phyloP scores from a whole-genome alignment of 2,329 filamentous ascomycete genomes.

The Cordyceps cicadae region DNA sequence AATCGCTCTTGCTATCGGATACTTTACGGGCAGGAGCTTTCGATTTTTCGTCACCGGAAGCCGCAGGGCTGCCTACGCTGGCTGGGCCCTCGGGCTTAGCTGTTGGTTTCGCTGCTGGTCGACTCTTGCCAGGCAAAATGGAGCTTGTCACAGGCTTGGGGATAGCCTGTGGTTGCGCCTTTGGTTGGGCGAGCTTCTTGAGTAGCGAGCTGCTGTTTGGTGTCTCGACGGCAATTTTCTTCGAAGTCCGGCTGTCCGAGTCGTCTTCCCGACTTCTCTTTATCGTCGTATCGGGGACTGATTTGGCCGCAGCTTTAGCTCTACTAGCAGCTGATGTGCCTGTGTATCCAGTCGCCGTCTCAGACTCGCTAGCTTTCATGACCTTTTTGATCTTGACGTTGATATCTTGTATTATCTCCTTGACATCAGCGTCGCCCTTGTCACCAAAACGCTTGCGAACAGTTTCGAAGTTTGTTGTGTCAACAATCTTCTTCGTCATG shows the following conservation, averaged over 20 bases:
- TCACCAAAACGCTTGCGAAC: slow-evolving; percentile 56
- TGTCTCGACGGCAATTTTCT: slow-evolving; percentile 35
- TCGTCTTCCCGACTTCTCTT: slow-evolving; percentile 35
- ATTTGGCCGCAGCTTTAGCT: slow-evolving; percentile 26
- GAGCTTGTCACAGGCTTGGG: slow-evolving; percentile 20
- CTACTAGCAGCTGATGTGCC: slow-evolving; percentile 32
- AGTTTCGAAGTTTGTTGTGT: slow-evolving; percentile 58
- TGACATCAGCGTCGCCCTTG: slow-evolving; percentile 57
- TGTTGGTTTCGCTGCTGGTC: slow-evolving; percentile 34
- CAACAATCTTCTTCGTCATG: slow-evolving; percentile 52
- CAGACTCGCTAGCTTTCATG: slow-evolving; percentile 24
- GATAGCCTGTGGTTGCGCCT: slow-evolving; percentile 22
- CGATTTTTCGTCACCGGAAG: slow-evolving; percentile 23
- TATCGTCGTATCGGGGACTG: slow-evolving; percentile 20
- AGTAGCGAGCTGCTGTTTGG: slow-evolving; percentile 27
- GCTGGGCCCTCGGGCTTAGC: slow-evolving; percentile 26
- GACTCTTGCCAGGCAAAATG: slow-evolving; percentile 39
- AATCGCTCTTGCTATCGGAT: slow-evolving; percentile 15
- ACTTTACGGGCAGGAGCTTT: slow-evolving; percentile 15
- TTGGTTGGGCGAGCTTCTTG: slow-evolving; percentile 32
- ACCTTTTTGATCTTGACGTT: slow-evolving; percentile 38
- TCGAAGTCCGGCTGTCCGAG: slow-evolving; percentile 29
- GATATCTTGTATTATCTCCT: slow-evolving; percentile 52
- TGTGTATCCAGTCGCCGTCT: slow-evolving; percentile 29
- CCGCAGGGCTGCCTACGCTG: slow-evolving; percentile 20